Evolutionary conservation across 179 eudicot genomes (phyloP).

Genomic region (Camellia oleifera): DNA sequence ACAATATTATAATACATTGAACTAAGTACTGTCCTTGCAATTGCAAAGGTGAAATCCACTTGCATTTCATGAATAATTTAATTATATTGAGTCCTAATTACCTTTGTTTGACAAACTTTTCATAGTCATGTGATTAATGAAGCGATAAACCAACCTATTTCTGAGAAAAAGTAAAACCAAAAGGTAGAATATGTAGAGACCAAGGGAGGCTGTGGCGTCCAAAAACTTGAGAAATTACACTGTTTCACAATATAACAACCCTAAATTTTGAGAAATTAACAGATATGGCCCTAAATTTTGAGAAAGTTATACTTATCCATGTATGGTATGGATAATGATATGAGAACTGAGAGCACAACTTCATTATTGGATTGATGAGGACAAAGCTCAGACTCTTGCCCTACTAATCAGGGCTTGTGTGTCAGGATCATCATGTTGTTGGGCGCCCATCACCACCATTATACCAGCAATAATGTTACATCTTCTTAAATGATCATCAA

Average conservation of each 20-base stretch:
- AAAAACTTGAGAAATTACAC: no score
- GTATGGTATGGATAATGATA: constrained; percentile 12
- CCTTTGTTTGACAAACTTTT: background rate
- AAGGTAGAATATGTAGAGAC: background rate
- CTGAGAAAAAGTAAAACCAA: background rate
- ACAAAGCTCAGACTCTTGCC: constrained; percentile 14
- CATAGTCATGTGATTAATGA: background rate
- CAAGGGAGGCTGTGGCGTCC: no score
- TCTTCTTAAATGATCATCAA: no score
- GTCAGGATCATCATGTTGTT: background rate
- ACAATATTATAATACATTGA: background rate
- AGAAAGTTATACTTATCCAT: constrained; percentile 1
- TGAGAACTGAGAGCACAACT: background rate
- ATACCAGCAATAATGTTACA: background rate
- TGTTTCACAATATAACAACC: no score
- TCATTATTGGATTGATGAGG: constrained; percentile 22
- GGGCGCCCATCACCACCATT: constrained; percentile 1
- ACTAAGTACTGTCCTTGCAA: background rate
- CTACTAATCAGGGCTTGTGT: constrained; percentile 8
- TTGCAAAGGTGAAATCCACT: background rate
- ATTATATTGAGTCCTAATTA: background rate
- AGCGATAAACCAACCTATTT: background rate
- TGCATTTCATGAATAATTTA: background rate
- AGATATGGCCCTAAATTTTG: no score
- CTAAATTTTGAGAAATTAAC: no score